A percentile compares a stretch with the other conserved stretches of the same genome.
phyloP scores from a whole-genome alignment of 2,329 filamentous ascomycete genomes.

The Dactylonectria estremocensis region DNA sequence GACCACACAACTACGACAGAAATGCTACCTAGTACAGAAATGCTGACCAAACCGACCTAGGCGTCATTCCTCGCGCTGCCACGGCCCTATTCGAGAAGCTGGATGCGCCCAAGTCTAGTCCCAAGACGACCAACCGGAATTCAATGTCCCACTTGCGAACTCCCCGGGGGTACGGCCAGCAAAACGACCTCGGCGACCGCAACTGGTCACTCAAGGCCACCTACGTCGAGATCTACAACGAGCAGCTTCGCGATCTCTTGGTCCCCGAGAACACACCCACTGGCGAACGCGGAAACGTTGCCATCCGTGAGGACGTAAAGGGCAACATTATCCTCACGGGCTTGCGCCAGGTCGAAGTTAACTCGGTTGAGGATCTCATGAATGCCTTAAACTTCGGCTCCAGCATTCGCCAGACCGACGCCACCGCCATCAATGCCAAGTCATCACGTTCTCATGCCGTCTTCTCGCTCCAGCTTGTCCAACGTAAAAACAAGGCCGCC shows the following conservation, averaged over 20 bases:
- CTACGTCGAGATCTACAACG: slow-evolving; percentile 98
- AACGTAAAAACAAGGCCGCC: slow-evolving; percentile 78
- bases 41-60: slow-evolving; percentile 60
- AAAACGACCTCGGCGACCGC: slow-evolving; percentile 73
- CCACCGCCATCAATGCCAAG: slow-evolving; percentile 97
- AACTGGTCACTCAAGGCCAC: slow-evolving; percentile 94
- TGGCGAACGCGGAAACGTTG: slow-evolving; percentile 83
- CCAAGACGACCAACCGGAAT: slow-evolving; percentile 68
- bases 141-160: slow-evolving; percentile 85
- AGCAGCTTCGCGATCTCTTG: slow-evolving; percentile 91
- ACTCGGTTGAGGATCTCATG: slow-evolving; percentile 92
- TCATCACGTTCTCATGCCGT: slow-evolving; percentile 98
- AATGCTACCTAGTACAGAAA: neutral
- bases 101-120: slow-evolving; percentile 67
- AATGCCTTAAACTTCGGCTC: slow-evolving; percentile 93
- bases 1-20: too few species aligned
- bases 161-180: slow-evolving; percentile 77
- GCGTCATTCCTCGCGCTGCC: slow-evolving; percentile 95
- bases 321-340: slow-evolving; percentile 96
- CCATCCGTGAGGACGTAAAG: slow-evolving; percentile 93
- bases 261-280: slow-evolving; percentile 80
- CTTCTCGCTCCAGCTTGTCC: slow-evolving; percentile 93
- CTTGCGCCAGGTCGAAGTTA: slow-evolving; percentile 88
- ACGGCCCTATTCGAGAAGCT: slow-evolving; percentile 90
- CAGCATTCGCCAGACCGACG: slow-evolving; percentile 94